These are phyloP conservation scores for Meira miltonrushii DNA, from an alignment of 1,284 basidiomycete species.

Conservation along the genomic window DNA sequence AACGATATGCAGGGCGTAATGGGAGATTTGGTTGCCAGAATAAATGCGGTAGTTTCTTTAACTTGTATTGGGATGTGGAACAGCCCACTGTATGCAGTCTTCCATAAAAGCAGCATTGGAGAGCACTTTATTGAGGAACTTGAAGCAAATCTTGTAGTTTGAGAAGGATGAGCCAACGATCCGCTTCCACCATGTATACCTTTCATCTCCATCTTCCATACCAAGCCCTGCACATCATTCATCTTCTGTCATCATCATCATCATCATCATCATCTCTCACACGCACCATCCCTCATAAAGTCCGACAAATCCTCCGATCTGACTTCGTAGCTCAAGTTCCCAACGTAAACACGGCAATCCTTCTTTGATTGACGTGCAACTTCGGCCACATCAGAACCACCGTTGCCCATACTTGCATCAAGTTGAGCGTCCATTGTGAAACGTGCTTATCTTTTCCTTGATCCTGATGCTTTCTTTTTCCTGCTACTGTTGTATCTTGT, in stretches of 20 bases:
- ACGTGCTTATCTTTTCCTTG: not conserved
- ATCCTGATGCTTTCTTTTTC: no score
- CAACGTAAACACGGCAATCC: constrained; percentile 96
- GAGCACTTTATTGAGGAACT: no score
- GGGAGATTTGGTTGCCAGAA: no score
- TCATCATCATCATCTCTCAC: constrained; percentile 44
- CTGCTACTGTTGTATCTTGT: no score
- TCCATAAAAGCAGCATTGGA: no score
- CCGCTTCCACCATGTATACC: no score
- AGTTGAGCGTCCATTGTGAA: not conserved
- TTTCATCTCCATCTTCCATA: not conserved
- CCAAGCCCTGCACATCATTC: not conserved
- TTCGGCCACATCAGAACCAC: constrained; percentile 22
- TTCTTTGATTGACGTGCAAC: constrained; percentile 82
- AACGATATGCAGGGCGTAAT: no score
- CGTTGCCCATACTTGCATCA: not conserved
- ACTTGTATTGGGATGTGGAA: no score
- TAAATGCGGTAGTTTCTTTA: no score
- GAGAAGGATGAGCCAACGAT: no score
- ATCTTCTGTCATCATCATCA: constrained; percentile 33
- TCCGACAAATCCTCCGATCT: constrained; percentile 87
- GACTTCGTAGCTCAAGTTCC: constrained; percentile 94
- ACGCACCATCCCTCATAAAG: constrained; percentile 48
- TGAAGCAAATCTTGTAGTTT: no score
- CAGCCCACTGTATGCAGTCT: no score